Percentiles rank a stretch among this genome's conserved stretches.
These are phyloP conservation scores for Erodium texanum DNA, from an alignment of 441 rosid species.

Conservation along the genomic window DNA sequence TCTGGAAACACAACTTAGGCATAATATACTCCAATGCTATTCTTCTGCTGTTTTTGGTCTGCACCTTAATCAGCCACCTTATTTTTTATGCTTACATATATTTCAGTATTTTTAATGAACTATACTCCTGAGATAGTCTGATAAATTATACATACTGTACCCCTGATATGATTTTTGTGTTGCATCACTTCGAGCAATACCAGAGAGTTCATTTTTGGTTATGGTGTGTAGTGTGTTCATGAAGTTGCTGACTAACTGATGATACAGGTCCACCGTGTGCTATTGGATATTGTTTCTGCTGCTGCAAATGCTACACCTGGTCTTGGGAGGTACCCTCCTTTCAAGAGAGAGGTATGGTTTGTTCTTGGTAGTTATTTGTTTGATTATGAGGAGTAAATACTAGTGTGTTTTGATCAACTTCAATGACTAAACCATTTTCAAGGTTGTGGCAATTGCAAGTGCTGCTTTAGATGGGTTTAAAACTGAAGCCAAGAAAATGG, in stretches of 20 bases:
- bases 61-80: neutral
- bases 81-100: neutral
- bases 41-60: neutral
- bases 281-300: slow-evolving; percentile 73
- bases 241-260: slow-evolving; percentile 1
- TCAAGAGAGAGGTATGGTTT: slow-evolving; percentile 72
- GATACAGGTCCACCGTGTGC: slow-evolving; percentile 76
- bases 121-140: neutral
- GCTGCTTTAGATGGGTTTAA: slow-evolving; percentile 82
- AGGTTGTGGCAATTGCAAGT: slow-evolving; percentile 87
- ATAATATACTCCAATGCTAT: neutral
- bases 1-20: neutral
- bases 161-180: neutral
- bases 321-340: slow-evolving; percentile 92
- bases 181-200: neutral
- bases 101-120: neutral
- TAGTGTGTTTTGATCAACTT: slow-evolving; percentile 3
- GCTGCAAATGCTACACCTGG: slow-evolving; percentile 91
- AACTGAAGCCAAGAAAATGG: slow-evolving; percentile 85
- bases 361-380: slow-evolving; percentile 10
- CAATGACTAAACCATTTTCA: slow-evolving; percentile 8
- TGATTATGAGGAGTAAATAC: slow-evolving; percentile 10
- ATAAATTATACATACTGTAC: neutral
- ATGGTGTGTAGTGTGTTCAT: slow-evolving; percentile 7
- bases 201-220: neutral